Percentiles rank a stretch among this genome's conserved stretches.
Evolutionary conservation across 2,329 filamentous ascomycete species (phyloP).

Genomic region (Aspergillus sp.): DNA sequence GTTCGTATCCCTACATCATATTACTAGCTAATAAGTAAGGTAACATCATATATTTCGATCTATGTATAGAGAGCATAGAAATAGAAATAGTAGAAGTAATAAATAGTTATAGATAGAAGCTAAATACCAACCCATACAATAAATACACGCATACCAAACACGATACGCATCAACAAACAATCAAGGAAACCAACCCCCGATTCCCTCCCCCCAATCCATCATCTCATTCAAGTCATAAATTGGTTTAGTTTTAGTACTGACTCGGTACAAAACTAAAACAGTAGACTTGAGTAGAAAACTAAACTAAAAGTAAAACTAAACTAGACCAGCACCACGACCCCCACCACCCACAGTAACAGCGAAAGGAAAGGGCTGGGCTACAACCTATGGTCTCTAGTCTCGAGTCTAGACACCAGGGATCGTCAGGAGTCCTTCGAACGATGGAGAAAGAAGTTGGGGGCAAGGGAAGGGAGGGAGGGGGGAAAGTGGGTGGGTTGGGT

Average conservation of each 20-base stretch:
- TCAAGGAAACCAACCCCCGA: not conserved
- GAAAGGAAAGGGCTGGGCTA: not conserved
- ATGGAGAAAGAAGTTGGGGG: constrained; percentile 16
- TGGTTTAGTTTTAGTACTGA: too few species aligned
- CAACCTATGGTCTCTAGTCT: not conserved
- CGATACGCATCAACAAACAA: not conserved
- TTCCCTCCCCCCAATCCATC: not conserved
- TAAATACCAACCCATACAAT: too few species aligned
- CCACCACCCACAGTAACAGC: not conserved
- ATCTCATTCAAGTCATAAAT: too few species aligned
- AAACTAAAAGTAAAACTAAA: not conserved
- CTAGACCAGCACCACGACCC: not conserved
- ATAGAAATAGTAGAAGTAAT: too few species aligned
- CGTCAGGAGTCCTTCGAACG: constrained; percentile 18
- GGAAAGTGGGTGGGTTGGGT: not conserved
- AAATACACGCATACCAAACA: not conserved
- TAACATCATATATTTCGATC: too few species aligned
- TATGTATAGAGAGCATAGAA: too few species aligned
- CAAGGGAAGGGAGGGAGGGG: not conserved
- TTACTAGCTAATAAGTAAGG: too few species aligned
- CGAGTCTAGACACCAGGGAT: constrained; percentile 14
- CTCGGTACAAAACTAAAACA: too few species aligned
- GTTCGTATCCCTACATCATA: too few species aligned
- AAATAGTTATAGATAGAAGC: too few species aligned
- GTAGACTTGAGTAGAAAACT: too few species aligned